Evolutionary conservation across 805 yeast species (phyloP).

Genomic region (Yamadazyma philogaea): DNA sequence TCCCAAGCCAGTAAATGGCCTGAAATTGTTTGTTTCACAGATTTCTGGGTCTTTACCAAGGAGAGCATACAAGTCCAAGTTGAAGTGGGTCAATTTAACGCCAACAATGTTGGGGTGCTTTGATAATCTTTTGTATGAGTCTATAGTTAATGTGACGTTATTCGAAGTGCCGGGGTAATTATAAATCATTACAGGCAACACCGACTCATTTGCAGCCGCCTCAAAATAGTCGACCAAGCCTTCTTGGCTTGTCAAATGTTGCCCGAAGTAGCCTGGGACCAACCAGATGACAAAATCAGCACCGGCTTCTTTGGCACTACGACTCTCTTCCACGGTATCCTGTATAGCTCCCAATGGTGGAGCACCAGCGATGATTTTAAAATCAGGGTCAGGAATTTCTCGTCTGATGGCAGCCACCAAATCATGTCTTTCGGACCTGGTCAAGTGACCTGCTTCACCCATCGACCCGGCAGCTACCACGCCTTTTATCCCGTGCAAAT

Average conservation of each 20-base stretch:
- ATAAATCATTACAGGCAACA: constrained; percentile 34
- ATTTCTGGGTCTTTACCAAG: constrained; percentile 16
- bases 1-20: constrained; percentile 25
- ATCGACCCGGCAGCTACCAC: constrained; percentile 38
- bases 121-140: constrained; percentile 22
- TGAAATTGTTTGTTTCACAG: constrained; percentile 17
- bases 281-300: constrained; percentile 33
- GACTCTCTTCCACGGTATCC: constrained; percentile 25
- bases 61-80: constrained; percentile 20
- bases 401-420: constrained; percentile 25
- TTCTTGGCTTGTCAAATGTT: constrained; percentile 26
- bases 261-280: constrained; percentile 36
- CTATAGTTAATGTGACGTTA: constrained; percentile 23
- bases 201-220: constrained; percentile 28
- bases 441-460: constrained; percentile 38
- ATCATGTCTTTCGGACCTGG: constrained; percentile 26
- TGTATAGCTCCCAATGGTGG: constrained; percentile 22
- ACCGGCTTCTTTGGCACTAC: constrained; percentile 26
- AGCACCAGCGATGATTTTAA: constrained; percentile 33
- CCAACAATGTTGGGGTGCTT: constrained; percentile 37
- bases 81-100: constrained; percentile 26
- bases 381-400: constrained; percentile 29
- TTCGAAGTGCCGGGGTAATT: constrained; percentile 38
- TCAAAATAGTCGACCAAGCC: constrained; percentile 30
- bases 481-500: constrained; percentile 30